phyloP scores from a whole-genome alignment of 1,284 basidiomycete species.

The Lentinula novae-zelandiae region DNA sequence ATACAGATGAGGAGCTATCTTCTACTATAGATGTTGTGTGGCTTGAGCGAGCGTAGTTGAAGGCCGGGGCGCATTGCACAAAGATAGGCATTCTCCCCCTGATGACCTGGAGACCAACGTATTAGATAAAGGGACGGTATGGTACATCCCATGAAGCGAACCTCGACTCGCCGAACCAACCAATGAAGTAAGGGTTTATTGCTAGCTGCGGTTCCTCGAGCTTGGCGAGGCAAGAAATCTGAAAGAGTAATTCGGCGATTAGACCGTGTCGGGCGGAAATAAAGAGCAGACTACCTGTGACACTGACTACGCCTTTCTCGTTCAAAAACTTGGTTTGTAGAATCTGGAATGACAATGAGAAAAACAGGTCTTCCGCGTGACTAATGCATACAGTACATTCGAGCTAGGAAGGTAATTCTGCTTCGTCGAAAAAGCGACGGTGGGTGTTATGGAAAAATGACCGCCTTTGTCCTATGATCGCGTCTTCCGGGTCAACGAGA shows the following conservation, averaged over 20 bases:
- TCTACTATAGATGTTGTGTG: constrained; percentile 62
- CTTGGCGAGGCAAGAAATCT: constrained; percentile 79
- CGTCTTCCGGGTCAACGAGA: background rate
- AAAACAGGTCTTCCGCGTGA: background rate
- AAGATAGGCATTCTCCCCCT: constrained; percentile 73
- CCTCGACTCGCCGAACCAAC: constrained; percentile 85
- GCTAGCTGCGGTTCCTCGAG: constrained; percentile 29
- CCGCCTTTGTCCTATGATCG: constrained; percentile 69
- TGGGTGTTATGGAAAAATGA: constrained; percentile 84
- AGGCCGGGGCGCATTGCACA: constrained; percentile 89
- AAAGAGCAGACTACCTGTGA: constrained; percentile 52
- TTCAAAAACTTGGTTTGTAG: constrained; percentile 87
- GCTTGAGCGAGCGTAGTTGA: constrained; percentile 81
- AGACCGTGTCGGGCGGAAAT: background rate
- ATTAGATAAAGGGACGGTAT: background rate
- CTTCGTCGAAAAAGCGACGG: constrained; percentile 65
- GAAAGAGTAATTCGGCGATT: background rate
- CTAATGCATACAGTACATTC: constrained; percentile 49
- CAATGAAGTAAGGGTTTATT: constrained; percentile 75
- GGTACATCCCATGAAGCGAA: constrained; percentile 18
- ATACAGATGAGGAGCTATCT: constrained; percentile 37
- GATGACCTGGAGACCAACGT: constrained; percentile 48
- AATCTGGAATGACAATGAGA: constrained; percentile 37
- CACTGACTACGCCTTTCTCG: constrained; percentile 73
- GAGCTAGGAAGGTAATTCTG: constrained; percentile 87